Base-by-base conservation (phyloP, 352 stramenopile genomes). In the Phytopythium delawarense region DNA sequence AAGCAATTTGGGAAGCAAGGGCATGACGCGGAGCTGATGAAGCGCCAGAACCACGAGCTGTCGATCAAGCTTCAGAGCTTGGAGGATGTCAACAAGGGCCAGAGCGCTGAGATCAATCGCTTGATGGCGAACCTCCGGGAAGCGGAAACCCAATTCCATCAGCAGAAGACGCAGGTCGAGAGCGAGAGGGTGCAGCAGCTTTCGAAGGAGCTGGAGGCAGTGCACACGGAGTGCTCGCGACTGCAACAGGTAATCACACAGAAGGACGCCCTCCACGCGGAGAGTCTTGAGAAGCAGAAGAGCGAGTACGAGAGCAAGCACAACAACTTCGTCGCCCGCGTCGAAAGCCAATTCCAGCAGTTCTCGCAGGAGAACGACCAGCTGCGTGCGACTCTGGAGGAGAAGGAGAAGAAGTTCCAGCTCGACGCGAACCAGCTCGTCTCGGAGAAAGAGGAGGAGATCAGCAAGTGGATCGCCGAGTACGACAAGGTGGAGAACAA, bases 301-400 rank as follows among this genome's bases (percentile, higher is more conserved):
- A 67, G 57, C 23, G 74, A 84, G 35, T 85, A 86, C 30, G 79
- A 92, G 55, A 65, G 48, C 8, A 76, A 90, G 63, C 88, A 87
- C 59, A 87, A 74, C 39, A 72, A 80, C 5, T 79, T 83, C 5
- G 74, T 80, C 12, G 54, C 64, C 6, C 78, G 89, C 59, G 79
- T 88, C 2, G 68, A 87, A 59, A 68, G 54, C 7, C 73, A 87
- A 34, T 75, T 83, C 23, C 69, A 70, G n/a, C 71, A 81, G 23
- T 69, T 80, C 53, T 81, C 66, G 12, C 54, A 61, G 35, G 80
- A 92, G 39, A 79, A 75, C 61, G 76, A 89, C 20, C 70, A 90
- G 42, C 70, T 92, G 18, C 77, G 77, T 52, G 58, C 53, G 20
- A 54, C 72, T 28, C n/a, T 88, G 2, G 78, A 91, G 21, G 69